phyloP scores from a whole-genome alignment of 1,139 yeast genomes.

The Pichia sp. region DNA sequence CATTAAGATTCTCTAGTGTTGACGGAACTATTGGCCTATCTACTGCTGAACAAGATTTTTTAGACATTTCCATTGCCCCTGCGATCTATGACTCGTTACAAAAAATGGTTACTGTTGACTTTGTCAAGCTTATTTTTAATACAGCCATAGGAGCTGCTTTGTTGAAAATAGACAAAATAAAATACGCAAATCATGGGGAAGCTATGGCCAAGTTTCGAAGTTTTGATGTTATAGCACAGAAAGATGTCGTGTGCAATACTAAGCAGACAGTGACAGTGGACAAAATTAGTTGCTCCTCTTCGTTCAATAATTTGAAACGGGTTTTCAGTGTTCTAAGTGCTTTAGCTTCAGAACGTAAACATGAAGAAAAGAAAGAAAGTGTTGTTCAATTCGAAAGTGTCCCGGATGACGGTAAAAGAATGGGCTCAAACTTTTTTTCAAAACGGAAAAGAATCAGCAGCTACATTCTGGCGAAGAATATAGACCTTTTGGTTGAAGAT shows the following conservation, averaged over 20 bases:
- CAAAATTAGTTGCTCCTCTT: not conserved
- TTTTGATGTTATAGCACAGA: conserved; percentile 10
- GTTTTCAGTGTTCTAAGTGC: not conserved
- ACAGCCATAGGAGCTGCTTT: not conserved
- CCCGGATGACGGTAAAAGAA: conserved; percentile 17
- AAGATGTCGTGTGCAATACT: conserved; percentile 1
- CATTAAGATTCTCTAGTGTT: not conserved
- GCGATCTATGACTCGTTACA: conserved; percentile 1
- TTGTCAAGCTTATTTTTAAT: not conserved
- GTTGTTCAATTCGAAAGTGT: conserved; percentile 15
- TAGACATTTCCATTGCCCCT: conserved; percentile 5
- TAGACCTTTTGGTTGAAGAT: conserved; percentile 31
- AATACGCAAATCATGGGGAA: conserved; percentile 1
- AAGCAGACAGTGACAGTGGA: not conserved
- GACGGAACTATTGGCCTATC: conserved; percentile 5
- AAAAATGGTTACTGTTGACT: not conserved
- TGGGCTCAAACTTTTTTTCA: conserved; percentile 26
- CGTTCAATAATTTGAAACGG: not conserved
- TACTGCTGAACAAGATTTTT: not conserved
- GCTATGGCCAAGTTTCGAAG: conserved; percentile 4
- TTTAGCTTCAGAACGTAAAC: not conserved
- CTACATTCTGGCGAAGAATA: conserved; percentile 18
- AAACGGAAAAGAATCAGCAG: conserved; percentile 16
- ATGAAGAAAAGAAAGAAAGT: not conserved
- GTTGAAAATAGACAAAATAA: not conserved